phyloP scores from a whole-genome alignment of 768 basidiomycete genomes.

The Xerocomus brunneocitrinus region DNA sequence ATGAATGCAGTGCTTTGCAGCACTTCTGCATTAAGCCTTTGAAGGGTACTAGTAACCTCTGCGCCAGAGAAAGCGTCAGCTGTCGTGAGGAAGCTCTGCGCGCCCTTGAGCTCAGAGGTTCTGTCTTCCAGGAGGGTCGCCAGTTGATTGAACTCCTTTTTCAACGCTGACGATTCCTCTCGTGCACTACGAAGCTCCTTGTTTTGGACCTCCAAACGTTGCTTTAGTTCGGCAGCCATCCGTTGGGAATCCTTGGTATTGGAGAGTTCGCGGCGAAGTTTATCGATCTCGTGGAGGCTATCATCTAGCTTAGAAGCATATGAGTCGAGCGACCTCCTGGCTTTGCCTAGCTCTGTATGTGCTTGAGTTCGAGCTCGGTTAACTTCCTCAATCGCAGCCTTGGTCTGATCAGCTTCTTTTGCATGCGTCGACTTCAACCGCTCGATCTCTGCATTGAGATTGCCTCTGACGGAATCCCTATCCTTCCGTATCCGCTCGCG shows the following conservation, averaged over 20 bases:
- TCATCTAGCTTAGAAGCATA: slow-evolving; percentile 18
- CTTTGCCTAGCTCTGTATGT: slow-evolving; percentile 20
- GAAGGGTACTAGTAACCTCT: slow-evolving; percentile 42
- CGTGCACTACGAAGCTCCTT: slow-evolving; percentile 20
- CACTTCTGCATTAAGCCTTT: slow-evolving; percentile 44
- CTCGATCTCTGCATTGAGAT: slow-evolving; percentile 21
- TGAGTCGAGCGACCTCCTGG: slow-evolving; percentile 16
- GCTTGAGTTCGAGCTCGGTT: slow-evolving; percentile 17
- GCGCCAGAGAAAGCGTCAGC: slow-evolving; percentile 41
- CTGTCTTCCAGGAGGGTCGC: slow-evolving; percentile 35
- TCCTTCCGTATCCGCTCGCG: slow-evolving; percentile 26
- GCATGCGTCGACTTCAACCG: slow-evolving; percentile 12
- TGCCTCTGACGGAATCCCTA: slow-evolving; percentile 13
- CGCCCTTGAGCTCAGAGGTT: slow-evolving; percentile 41
- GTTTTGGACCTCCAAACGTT: slow-evolving; percentile 17
- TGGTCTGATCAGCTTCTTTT: slow-evolving; percentile 15
- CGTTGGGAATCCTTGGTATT: slow-evolving; percentile 10
- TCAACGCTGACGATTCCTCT: slow-evolving; percentile 27
- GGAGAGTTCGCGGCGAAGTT: slow-evolving; percentile 15
- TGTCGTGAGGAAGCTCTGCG: slow-evolving; percentile 43
- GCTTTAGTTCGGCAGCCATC: slow-evolving; percentile 10
- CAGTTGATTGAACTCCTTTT: slow-evolving; percentile 27
- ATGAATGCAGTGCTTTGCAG: slow-evolving; percentile 45
- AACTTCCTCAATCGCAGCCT: slow-evolving; percentile 24
- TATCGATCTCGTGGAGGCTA: slow-evolving; percentile 14